Conservation (phyloP, 2,329 filamentous ascomycete genomes). For the Sclerotinia nivalis region DNA sequence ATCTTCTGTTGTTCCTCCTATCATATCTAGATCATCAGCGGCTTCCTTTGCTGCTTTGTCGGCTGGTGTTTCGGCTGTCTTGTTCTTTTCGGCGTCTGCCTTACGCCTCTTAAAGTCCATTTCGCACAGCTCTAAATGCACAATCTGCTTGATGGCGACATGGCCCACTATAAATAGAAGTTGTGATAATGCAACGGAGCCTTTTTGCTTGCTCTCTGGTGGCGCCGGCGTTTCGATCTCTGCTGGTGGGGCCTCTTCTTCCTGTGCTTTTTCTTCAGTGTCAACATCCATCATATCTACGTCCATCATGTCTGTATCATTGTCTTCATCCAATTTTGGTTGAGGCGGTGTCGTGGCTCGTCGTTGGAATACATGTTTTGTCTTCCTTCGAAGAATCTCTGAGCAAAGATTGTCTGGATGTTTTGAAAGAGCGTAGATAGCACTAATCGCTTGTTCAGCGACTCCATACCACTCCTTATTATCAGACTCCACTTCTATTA, state of each 20-base stretch:
- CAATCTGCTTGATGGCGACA: conserved; percentile 97
- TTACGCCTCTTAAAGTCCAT: conserved; percentile 97
- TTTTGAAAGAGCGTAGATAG: conserved; percentile 91
- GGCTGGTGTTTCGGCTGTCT: conserved; percentile 47
- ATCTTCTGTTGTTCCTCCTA: conserved; percentile 93
- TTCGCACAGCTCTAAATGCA: conserved; percentile 96
- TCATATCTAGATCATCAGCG: conserved; percentile 89
- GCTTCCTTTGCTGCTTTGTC: conserved; percentile 63
- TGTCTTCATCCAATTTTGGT: neutral
- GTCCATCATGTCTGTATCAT: conserved; percentile 40
- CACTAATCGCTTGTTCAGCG: conserved; percentile 92
- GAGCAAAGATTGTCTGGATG: conserved; percentile 93
- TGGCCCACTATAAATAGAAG: conserved; percentile 94
- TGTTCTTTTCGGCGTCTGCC: conserved; percentile 77
- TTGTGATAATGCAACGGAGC: conserved; percentile 79
- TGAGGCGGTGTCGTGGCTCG: conserved; percentile 30
- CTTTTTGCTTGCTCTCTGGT: conserved; percentile 56
- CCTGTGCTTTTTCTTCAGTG: conserved; percentile 36
- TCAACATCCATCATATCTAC: conserved; percentile 26
- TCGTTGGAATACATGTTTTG: conserved; percentile 70
- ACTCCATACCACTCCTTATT: conserved; percentile 97
- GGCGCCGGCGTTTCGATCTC: conserved; percentile 22
- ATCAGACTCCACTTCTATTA: conserved; percentile 81
- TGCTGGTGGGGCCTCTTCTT: conserved; percentile 21
- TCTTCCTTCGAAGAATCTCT: conserved; percentile 84